Base-by-base conservation (phyloP, 805 yeast species). In the Pichia californica region DNA sequence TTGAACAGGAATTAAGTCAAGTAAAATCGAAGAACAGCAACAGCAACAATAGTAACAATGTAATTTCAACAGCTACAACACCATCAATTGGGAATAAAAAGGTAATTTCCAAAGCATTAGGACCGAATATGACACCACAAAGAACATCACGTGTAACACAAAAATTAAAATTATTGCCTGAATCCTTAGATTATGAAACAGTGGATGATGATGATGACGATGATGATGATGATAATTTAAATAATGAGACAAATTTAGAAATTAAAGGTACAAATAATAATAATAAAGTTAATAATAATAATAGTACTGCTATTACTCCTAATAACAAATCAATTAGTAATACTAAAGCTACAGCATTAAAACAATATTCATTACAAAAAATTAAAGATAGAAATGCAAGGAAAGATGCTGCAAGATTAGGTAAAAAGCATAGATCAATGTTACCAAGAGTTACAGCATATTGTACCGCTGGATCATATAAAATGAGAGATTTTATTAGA, bases 391-490 rank as follows among this genome's bases (percentile, higher is more conserved):
- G 83, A 18, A 82, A 93, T 1, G 97, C 97, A 1, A 71, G 97
- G 52, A 82, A 80, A 51, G 98, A 91, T 68, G 98, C 99, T 0
- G 96, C 89, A 59, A 77, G 89, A 40, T 68, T 93, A 45, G 95
- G 96, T 4, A 93, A 89, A 60, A 79, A 79, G 50, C 91, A 83
- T 54, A 68, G 98, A 48, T 83, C 83, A 28, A 66, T 88, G 48
- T 71, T 93, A 44, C 98, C 99, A 3, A 70, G 99, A 48, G 96
- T 89, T 2, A 91, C 98, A 0, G 95, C 96, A 3, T 93, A 88
- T 59, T 91, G 98, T 64, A 91, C 98, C 0, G 88, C 97, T 23
- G 89, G 96, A 26, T 79, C 93, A 20, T 93, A 89, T 58, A 79
- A 78, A 51, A 86, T 93, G 95, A 77, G 83, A 53, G 97, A 88